phyloP scores from a whole-genome alignment of 495 filamentous ascomycete species.

The Podospora tetraspora region DNA sequence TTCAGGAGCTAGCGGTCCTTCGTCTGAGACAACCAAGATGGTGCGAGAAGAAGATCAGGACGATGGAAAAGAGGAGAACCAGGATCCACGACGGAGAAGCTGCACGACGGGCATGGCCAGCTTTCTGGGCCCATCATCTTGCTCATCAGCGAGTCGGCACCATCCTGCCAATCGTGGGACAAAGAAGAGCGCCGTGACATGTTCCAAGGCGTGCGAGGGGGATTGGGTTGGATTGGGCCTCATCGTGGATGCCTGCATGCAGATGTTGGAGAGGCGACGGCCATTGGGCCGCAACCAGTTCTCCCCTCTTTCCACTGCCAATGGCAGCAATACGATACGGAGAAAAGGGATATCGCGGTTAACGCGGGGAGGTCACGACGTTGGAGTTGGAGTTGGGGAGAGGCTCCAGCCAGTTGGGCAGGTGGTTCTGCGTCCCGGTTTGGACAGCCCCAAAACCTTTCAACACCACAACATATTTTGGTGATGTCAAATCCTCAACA shows the following conservation, averaged over 20 bases:
- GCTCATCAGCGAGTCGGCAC: neutral
- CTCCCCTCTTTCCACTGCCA: neutral
- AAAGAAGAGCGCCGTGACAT: neutral
- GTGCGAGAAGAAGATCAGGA: neutral
- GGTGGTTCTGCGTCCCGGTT: too few relatives aligned
- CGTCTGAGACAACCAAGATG: neutral
- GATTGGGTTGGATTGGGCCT: neutral
- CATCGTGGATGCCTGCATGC: neutral
- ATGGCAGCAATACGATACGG: neutral
- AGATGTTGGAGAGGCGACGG: neutral
- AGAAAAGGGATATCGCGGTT: neutral
- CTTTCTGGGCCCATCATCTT: neutral
- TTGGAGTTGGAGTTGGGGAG: neutral
- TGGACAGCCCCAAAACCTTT: too few relatives aligned
- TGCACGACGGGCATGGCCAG: neutral
- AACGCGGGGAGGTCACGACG: neutral
- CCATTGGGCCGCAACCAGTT: neutral
- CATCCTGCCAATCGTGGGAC: neutral
- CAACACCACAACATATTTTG: neutral
- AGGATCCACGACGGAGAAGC: neutral
- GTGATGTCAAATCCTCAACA: neutral
- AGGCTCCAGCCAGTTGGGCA: neutral
- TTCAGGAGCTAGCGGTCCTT: neutral
- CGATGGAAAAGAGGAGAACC: neutral
- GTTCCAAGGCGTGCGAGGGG: neutral